These are phyloP conservation scores for Quercus tomentella DNA, from an alignment of 331 rosid species.

Conservation along the genomic window DNA sequence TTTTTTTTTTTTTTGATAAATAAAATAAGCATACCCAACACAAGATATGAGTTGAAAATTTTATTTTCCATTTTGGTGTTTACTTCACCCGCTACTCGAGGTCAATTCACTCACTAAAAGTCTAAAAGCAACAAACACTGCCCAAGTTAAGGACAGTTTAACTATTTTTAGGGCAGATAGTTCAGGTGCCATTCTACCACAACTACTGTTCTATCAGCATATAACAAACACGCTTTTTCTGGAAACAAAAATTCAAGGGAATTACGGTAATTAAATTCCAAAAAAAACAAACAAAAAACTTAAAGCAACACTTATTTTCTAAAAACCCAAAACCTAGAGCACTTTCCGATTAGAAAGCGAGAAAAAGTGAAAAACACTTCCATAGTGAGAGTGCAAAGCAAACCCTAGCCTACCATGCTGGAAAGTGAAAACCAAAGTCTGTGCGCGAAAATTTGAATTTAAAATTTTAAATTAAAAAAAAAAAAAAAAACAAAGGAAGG, in stretches of 20 bases:
- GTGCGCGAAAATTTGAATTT: too few relatives aligned
- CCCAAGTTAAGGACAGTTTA: too few relatives aligned
- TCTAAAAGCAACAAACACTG: too few relatives aligned
- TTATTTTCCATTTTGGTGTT: accelerated
- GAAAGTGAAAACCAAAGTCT: too few relatives aligned
- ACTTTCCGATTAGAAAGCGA: background rate
- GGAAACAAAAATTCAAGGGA: background rate
- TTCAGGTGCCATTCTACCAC: background rate
- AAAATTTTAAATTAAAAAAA: too few relatives aligned
- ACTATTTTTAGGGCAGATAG: background rate
- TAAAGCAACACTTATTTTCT: background rate
- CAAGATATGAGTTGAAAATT: background rate
- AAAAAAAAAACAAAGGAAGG: too few relatives aligned
- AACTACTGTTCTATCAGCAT: background rate
- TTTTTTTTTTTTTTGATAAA: too few relatives aligned
- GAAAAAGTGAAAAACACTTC: background rate
- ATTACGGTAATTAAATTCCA: background rate
- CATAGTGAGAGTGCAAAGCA: too few relatives aligned
- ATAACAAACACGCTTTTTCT: background rate
- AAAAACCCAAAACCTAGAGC: background rate
- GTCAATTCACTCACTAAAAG: too few relatives aligned
- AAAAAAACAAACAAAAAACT: background rate
- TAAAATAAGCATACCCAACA: background rate
- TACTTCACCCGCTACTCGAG: too few relatives aligned
- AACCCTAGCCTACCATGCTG: too few relatives aligned